Percentiles rank a stretch among this genome's conserved stretches.
phyloP scores from a whole-genome alignment of 306 rosid species.

The Benincasa hispida region DNA sequence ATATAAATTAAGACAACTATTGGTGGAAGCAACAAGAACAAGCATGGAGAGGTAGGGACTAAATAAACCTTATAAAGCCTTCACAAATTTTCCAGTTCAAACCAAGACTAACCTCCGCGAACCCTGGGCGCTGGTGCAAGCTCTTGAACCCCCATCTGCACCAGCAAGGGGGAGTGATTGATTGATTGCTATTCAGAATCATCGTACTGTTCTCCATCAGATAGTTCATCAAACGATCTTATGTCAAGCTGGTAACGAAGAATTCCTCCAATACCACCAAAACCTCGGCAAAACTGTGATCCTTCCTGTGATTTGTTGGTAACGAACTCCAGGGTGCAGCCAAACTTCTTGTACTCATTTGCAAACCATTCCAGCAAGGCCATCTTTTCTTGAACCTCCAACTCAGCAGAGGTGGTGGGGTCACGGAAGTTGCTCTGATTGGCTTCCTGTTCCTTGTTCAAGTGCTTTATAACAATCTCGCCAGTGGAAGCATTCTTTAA shows the following conservation, averaged over 20 bases:
- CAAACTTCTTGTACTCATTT: constrained; percentile 58
- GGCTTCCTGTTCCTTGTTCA: constrained; percentile 60
- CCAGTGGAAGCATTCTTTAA: constrained; percentile 42
- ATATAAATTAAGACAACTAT: not conserved
- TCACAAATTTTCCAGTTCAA: not conserved
- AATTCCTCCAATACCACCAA: constrained; percentile 86
- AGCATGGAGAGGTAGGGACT: not conserved
- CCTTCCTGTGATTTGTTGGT: constrained; percentile 92
- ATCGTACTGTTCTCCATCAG: constrained; percentile 52
- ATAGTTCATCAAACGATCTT: constrained; percentile 61
- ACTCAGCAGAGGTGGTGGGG: constrained; percentile 22
- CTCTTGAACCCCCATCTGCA: constrained; percentile 20
- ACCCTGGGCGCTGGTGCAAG: constrained; percentile 24
- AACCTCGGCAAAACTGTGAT: constrained; percentile 84
- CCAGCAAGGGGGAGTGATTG: constrained; percentile 24
- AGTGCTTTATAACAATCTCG: constrained; percentile 51
- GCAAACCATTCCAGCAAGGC: constrained; percentile 90
- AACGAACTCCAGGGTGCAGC: constrained; percentile 74
- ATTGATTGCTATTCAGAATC: constrained; percentile 51
- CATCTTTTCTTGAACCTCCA: constrained; percentile 73
- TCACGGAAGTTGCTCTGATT: constrained; percentile 58
- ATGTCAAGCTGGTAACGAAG: constrained; percentile 92
- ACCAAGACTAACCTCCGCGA: constrained; percentile 8
- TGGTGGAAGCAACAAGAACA: not conserved
- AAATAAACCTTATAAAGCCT: constrained; percentile 9